Percentiles rank a stretch among this genome's conserved stretches.
These are phyloP conservation scores for Pleurozium schreberi DNA, from an alignment of 225 moss, liverwort and hornwort genomes.

Conservation along the genomic window DNA sequence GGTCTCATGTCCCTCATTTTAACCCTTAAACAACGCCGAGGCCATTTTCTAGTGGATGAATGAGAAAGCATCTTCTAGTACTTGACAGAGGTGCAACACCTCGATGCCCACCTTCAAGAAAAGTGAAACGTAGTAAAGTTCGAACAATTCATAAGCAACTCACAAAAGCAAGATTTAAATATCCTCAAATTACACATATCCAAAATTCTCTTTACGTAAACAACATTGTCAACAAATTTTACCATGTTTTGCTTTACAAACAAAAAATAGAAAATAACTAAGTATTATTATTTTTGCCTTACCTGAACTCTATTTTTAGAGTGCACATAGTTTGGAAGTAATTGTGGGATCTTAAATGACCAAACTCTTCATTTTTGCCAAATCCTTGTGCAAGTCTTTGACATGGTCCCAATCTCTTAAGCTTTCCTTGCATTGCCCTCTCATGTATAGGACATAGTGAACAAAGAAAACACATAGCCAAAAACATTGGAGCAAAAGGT, in stretches of 20 bases:
- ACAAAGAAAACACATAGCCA: no score
- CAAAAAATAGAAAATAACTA: background rate
- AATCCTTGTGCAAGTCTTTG: no score
- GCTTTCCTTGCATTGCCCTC: fast-evolving
- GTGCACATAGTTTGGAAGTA: fast-evolving
- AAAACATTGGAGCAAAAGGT: background rate
- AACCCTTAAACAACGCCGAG: no score
- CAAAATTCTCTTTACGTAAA: background rate
- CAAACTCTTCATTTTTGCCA: background rate
- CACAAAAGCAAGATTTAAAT: background rate
- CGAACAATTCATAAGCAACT: background rate
- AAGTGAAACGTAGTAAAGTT: background rate
- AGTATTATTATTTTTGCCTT: background rate
- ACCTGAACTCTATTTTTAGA: background rate
- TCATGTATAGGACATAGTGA: fast-evolving
- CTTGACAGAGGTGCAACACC: no score
- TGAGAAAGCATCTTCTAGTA: no score
- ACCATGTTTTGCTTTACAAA: background rate
- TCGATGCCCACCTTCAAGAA: background rate
- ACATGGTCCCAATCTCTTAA: no score
- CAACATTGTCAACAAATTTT: background rate
- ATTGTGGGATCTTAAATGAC: fast-evolving
- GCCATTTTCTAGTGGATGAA: no score
- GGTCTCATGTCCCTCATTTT: background rate
- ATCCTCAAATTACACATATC: background rate